A percentile compares a stretch with the other conserved stretches of the same genome.
Conservation (phyloP, 345 rosid species). For the Euphorbia tirucalli region DNA sequence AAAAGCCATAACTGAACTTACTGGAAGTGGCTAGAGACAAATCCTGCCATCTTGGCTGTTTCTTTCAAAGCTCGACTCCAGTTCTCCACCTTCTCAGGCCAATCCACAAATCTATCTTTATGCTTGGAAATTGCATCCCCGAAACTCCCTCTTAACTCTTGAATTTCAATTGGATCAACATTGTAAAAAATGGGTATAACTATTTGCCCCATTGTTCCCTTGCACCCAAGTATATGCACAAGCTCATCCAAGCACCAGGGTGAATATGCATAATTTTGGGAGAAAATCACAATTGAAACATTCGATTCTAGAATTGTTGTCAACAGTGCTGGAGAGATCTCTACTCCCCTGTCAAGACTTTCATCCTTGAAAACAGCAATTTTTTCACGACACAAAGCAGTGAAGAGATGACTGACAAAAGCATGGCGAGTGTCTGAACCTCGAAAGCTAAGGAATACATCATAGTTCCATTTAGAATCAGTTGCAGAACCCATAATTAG, state of each 20-base stretch:
- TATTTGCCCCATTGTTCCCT: too few species aligned
- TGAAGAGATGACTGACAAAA: neutral
- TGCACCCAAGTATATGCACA: too few species aligned
- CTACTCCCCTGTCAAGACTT: too few species aligned
- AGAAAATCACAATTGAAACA: too few species aligned
- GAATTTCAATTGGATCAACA: too few species aligned
- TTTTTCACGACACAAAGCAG: neutral
- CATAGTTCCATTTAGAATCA: neutral
- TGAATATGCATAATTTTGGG: slow-evolving; percentile 1
- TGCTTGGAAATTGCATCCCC: neutral
- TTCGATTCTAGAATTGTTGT: neutral
- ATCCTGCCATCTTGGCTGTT: neutral
- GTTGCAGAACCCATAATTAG: too few species aligned
- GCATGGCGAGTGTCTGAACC: neutral
- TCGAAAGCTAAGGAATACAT: slow-evolving; percentile 3
- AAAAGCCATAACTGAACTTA: slow-evolving; percentile 7
- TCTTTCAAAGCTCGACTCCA: slow-evolving; percentile 10
- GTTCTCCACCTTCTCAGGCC: neutral
- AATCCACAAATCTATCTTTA: neutral
- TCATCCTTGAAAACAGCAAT: slow-evolving; percentile 1
- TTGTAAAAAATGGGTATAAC: too few species aligned
- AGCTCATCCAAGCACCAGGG: too few species aligned
- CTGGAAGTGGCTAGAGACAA: neutral
- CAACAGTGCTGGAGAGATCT: neutral
- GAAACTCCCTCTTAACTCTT: too few species aligned